Conservation (phyloP, 2,329 filamentous ascomycete species). For the Cylindrodendrum hubeiense region DNA sequence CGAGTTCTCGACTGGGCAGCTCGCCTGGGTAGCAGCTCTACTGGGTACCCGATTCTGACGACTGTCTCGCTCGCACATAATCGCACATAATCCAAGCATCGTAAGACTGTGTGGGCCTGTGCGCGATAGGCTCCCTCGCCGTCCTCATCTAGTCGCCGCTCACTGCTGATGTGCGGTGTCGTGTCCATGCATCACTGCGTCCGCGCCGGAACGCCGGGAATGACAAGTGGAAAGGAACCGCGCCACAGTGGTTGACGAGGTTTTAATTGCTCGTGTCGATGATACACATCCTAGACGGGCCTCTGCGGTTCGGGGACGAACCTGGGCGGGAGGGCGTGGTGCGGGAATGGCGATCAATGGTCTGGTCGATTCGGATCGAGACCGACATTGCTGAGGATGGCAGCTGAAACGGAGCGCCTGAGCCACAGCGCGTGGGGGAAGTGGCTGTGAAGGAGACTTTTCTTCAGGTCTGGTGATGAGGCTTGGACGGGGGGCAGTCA, state of each 20-base stretch:
- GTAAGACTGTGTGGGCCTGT: not conserved
- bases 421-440: constrained; percentile 11
- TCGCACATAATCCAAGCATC: not conserved
- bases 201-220: not conserved
- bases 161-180: not conserved
- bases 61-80: not conserved
- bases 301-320: not conserved
- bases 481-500: not conserved
- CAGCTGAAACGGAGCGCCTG: not conserved
- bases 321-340: not conserved
- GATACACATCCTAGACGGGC: not conserved
- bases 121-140: not conserved
- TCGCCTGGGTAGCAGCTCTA: too few relatives aligned
- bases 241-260: not conserved
- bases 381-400: not conserved
- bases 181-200: constrained; percentile 2
- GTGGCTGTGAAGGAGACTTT: not conserved
- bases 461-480: constrained; percentile 6
- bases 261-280: not conserved
- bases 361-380: not conserved
- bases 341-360: not conserved
- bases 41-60: too few relatives aligned
- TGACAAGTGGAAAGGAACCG: not conserved
- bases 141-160: not conserved
- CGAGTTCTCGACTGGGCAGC: too few relatives aligned